Evolutionary conservation across 768 basidiomycete species (phyloP), one percentile per base, ranked within the genome.

Genomic region (Trametes maxima): DNA sequence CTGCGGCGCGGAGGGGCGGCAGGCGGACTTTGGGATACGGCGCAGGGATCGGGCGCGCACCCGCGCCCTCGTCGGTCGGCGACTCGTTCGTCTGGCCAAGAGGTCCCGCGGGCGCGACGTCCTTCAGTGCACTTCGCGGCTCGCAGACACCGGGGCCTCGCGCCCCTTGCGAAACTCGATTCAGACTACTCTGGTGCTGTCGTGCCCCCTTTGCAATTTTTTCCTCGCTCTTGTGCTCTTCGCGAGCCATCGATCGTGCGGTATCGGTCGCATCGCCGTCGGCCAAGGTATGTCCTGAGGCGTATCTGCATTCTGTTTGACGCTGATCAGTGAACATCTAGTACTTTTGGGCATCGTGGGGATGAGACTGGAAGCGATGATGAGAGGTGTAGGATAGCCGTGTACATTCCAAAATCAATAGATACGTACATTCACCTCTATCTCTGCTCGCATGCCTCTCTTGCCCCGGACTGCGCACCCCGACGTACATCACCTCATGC

Each of bases 61-160:
- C 46, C 28, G 52, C 52, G 39, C 35, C 52, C 46, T 51, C 47
- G 57, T 67, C 63, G 65, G 66, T 45, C 65, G 35, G 63, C 54
- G 64, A 66, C 55, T 65, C 66, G 35, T 37, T 56, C 59, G 55
- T 37, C 58, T n/a, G 48, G 19, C 37, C 54, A 59, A 22, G 54
- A 49, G 60, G 43, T 22, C 35, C 53, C 19, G 46, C 54, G 42
- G 43, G 60, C 56, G 59, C 65, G 68, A 50, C 70, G 78, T 79
- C 78, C 82, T 87, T 86, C 65, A 86, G 86, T 83, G 78, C 82
- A 85, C 83, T 86, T 86, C 82, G 85, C 81, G 79, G 84, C 82
- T 77, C 81, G 78, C 74, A 70, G 42, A 36, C 42, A 19, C 10
- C n/a, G 52, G 59, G 54, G 55, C 55, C 63, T 67, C 35, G 45